phyloP scores from a whole-genome alignment of 148 eudicot genomes.

The Rhododendron kiyosumense region DNA sequence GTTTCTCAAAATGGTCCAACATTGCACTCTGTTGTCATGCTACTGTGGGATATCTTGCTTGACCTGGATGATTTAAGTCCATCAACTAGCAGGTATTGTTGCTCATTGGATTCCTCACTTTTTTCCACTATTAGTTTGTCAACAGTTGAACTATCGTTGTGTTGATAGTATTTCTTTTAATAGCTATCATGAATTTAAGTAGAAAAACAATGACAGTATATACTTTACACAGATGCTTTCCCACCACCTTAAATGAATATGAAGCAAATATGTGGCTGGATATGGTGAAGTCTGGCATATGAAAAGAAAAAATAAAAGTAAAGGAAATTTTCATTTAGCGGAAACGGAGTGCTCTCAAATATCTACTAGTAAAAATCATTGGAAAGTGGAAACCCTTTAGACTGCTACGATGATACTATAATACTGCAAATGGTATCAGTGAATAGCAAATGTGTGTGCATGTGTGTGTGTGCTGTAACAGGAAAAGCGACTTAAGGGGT shows the following conservation, averaged over 20 bases:
- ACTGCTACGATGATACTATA: background rate
- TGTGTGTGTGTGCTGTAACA: background rate
- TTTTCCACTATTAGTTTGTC: background rate
- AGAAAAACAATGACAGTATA: background rate
- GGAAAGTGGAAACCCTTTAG: background rate
- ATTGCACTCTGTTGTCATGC: constrained; percentile 74
- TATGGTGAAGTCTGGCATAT: background rate
- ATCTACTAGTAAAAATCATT: background rate
- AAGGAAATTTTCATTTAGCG: background rate
- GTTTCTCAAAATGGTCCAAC: constrained; percentile 62
- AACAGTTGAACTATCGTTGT: background rate
- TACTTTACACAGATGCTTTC: background rate
- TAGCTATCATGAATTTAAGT: background rate
- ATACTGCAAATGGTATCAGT: background rate
- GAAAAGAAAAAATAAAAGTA: background rate
- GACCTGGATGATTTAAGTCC: constrained; percentile 99
- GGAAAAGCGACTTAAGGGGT: background rate
- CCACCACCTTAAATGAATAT: background rate
- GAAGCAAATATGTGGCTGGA: constrained; percentile 4
- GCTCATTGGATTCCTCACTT: background rate
- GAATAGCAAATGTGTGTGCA: background rate
- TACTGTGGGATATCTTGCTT: constrained; percentile 95
- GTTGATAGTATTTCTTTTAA: background rate
- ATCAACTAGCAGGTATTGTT: constrained; percentile 73
- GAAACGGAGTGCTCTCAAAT: background rate